Base-by-base conservation (phyloP, 2,329 filamentous ascomycete genomes). In the Sarocladium brachiariae region DNA sequence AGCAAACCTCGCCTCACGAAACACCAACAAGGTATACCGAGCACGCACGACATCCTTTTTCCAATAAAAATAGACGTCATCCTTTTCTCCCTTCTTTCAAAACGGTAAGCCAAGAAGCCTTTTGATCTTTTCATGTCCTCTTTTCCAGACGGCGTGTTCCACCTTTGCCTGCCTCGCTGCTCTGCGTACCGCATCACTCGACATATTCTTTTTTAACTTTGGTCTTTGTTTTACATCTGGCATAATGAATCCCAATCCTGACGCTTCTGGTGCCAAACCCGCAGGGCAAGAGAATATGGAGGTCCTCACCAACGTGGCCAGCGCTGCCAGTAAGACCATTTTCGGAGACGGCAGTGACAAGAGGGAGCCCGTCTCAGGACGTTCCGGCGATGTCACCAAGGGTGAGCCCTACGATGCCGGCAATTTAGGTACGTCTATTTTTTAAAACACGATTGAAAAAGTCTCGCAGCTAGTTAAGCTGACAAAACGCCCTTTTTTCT, bases 341-440 rank as follows among this genome's bases (percentile, higher is more conserved):
- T 75, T 69, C 68, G 70, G 71, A 58, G 69, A 59, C 55, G 69
- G 66, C 69, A 57, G 66, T 24, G 51, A 63, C 21, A 60, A 64
- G 41, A 63, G 69, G 43, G 89, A 95, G 69, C 89, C 89, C 16
- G 65, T 90, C 39, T 86, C 86, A 18, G 89, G 89, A 19, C 71
- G 80, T 49, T 71, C 76, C 52, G 89, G 89, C 34, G 71, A 84
- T 62, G 85, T 86, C 4, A 75, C 76, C 21, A 75, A 74, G 38
- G 80, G 78, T 11, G 84, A 92, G 64, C 89, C 89, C 0, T 95
- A 83, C 59, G 89, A 93, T 62, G 81, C 81, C 52, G 89, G 89
- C 46, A 93, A 93, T 64, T 69, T 79, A n/a, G 75, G 80, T 71
- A 77, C 37, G 61, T 50, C 3, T 24, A 30, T n/a, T 3, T 18